phyloP scores from a whole-genome alignment of 2,329 filamentous ascomycete genomes.

The Lasiodiplodia theobromae region DNA sequence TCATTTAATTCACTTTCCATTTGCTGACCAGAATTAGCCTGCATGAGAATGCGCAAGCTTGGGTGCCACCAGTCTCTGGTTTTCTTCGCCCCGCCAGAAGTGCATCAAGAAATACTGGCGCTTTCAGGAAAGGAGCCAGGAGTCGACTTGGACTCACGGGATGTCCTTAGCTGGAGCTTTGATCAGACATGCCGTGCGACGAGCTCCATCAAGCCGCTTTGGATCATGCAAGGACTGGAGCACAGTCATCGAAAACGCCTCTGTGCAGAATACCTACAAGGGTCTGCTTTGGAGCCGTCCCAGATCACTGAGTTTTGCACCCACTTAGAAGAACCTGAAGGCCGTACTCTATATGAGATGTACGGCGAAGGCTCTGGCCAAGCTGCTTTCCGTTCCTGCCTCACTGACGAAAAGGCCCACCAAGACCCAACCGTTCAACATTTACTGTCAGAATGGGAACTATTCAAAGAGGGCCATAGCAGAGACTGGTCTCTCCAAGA shows the following conservation, averaged over 20 bases:
- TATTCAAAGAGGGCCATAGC: not conserved
- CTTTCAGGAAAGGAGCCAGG: not conserved
- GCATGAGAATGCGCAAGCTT: slow-evolving; percentile 24
- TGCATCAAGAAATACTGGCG: slow-evolving; percentile 61
- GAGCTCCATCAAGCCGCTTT: not conserved
- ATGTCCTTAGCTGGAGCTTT: slow-evolving; percentile 12
- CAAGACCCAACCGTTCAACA: not conserved
- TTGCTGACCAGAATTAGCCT: not conserved
- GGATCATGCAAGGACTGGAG: slow-evolving; percentile 16
- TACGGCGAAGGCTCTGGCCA: slow-evolving; percentile 50
- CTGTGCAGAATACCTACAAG: not conserved
- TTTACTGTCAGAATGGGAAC: not conserved
- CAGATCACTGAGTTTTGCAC: not conserved
- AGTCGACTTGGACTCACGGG: not conserved
- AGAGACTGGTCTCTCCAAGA: slow-evolving; percentile 15
- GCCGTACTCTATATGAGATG: slow-evolving; percentile 62
- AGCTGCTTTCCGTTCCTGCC: slow-evolving; percentile 25
- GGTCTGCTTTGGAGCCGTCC: not conserved
- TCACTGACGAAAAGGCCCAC: not conserved
- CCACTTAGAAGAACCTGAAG: slow-evolving; percentile 54
- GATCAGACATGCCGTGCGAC: slow-evolving; percentile 6
- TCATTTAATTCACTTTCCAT: too few species aligned
- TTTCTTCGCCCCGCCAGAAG: slow-evolving; percentile 49
- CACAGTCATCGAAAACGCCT: not conserved
- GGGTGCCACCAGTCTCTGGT: slow-evolving; percentile 53